Evolutionary conservation across 495 filamentous ascomycete genomes (phyloP).

Genomic region (Aspergillus avenaceus): DNA sequence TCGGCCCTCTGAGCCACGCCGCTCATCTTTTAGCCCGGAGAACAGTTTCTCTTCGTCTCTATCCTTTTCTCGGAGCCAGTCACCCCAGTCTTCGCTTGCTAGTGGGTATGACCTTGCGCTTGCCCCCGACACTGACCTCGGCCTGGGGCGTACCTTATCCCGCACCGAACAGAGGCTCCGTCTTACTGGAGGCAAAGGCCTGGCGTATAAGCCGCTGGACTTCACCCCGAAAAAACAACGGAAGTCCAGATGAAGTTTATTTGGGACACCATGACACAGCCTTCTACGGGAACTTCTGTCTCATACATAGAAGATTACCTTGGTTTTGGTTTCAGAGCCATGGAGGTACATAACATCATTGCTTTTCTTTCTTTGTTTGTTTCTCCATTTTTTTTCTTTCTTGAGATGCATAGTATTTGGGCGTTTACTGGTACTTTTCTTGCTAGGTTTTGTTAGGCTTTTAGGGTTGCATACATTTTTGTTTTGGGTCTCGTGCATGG

Average conservation of each 20-base stretch:
- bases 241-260: constrained; percentile 5
- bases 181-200: constrained; percentile 35
- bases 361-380: background rate
- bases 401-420: background rate
- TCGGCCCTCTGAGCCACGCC: constrained; percentile 14
- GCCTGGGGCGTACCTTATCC: constrained; percentile 36
- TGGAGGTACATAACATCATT: background rate
- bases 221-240: constrained; percentile 22
- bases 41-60: constrained; percentile 22
- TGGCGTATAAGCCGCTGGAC: constrained; percentile 40
- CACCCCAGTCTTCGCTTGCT: constrained; percentile 23
- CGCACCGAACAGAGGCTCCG: constrained; percentile 39
- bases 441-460: background rate
- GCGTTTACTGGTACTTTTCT: background rate
- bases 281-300: background rate
- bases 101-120: constrained; percentile 37
- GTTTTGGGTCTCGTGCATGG: constrained; percentile 1
- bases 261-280: background rate
- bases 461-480: background rate
- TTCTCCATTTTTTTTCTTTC: background rate
- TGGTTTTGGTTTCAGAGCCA: no score
- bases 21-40: constrained; percentile 24
- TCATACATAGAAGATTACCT: background rate
- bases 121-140: constrained; percentile 34
- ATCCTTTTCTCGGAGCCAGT: constrained; percentile 24